Evolutionary conservation across 176 grass and related monocot genomes (phyloP), one percentile per base, ranked within the genome.

Genomic region (Dactylis glomerata): DNA sequence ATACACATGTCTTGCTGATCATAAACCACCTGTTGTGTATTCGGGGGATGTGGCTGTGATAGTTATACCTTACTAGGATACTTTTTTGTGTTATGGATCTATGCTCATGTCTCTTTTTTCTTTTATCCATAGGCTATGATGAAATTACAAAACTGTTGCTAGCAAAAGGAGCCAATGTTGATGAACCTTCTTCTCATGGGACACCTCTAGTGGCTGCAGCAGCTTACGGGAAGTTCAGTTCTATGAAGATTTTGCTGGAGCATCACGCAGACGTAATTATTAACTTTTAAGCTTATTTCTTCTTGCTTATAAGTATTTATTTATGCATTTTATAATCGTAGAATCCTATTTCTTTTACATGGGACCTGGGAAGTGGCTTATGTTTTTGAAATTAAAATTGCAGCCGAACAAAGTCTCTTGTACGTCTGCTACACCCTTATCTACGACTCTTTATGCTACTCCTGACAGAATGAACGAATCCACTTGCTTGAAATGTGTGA

Each of bases 211-310:
- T 42, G 79, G 52, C 52, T 22, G 87, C 87, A 16, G 76, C 77
- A 27, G 38, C 78, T 24, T 47, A 42, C 26, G 87, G 87, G 58
- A 83, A 76, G 78, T 20, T 36, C 42, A 42, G 65, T 5, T 2
- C 54, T 22, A 80, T 89, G 40, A 77, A 89, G 82, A 85, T 89
- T 75, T 67, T 89, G n/a, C 54, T 89, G 45, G 65, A 81, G 40
- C 82, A 89, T 49, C 74, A 85, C 76, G 68, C 87, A 66, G 75
- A 89, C 81, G 87, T 89, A 75, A 46, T 64, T 13, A 47, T 4
- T 47, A 62, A 34, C 24, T 67, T 38, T 45, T 72, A 6, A 46
- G 40, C 68, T 46, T 28, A 46, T 11, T 15, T 70, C 23, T 52
- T 68, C 3, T 3, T n/a, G n/a, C 26, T 24, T 30, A 5, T 14